A percentile compares a stretch with the other conserved stretches of the same genome.
These are phyloP conservation scores for Cryptococcus amylolentus DNA, from an alignment of 1,284 basidiomycete species.

Conservation along the genomic window DNA sequence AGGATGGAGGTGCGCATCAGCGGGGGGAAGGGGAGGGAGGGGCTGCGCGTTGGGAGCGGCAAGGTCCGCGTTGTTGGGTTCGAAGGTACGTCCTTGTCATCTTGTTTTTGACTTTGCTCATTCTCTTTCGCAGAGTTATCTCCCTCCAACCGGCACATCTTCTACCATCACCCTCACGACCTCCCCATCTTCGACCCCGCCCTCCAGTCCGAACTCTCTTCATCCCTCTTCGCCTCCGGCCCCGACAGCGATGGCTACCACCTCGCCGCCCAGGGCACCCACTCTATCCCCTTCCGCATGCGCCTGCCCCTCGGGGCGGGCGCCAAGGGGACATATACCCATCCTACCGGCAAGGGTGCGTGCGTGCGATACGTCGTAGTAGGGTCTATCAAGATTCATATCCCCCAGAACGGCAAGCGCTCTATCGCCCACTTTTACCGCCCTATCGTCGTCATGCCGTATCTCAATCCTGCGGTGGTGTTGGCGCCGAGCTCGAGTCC, in stretches of 20 bases:
- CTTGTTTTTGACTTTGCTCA: neutral
- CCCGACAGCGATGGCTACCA: conserved; percentile 70
- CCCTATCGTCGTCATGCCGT: conserved; percentile 76
- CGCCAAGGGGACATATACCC: conserved; percentile 68
- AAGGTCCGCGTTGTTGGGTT: conserved; percentile 85
- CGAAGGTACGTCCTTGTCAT: conserved; percentile 56
- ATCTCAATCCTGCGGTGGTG: conserved; percentile 63
- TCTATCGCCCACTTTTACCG: conserved; percentile 93
- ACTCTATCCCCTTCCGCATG: conserved; percentile 75
- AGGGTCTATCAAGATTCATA: conserved; percentile 77
- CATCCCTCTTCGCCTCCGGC: conserved; percentile 55
- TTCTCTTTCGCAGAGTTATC: conserved; percentile 53
- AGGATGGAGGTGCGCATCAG: conserved; percentile 67
- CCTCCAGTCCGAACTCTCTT: conserved; percentile 47
- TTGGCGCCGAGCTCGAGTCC: conserved; percentile 64
- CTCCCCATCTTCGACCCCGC: conserved; percentile 57
- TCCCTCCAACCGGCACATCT: conserved; percentile 67
- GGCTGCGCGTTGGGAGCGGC: conserved; percentile 67
- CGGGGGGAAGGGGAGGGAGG: conserved; percentile 60
- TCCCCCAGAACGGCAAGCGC: conserved; percentile 58
- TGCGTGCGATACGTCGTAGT: conserved; percentile 81
- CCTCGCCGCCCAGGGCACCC: conserved; percentile 63
- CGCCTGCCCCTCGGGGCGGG: conserved; percentile 64
- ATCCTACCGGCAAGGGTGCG: conserved; percentile 55
- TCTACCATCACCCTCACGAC: conserved; percentile 72